A percentile compares a stretch with the other conserved stretches of the same genome.
These are phyloP conservation scores for Hyaloperonospora arabidopsidis DNA, from an alignment of 352 stramenopile species.

Conservation along the genomic window DNA sequence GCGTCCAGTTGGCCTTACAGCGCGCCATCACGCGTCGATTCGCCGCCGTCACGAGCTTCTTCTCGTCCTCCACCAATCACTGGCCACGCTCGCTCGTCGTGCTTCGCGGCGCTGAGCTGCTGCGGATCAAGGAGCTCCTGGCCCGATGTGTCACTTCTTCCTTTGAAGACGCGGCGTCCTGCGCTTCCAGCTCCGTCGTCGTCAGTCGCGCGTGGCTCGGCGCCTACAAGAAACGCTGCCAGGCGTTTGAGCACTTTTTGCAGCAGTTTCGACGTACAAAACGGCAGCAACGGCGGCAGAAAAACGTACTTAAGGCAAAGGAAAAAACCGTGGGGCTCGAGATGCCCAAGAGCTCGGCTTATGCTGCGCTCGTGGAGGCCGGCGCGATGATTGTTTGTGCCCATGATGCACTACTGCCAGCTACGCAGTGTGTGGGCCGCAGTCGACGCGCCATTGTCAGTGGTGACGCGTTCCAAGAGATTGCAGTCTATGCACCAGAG, in stretches of 20 bases:
- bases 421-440: slow-evolving; percentile 49
- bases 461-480: slow-evolving; percentile 35
- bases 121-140: slow-evolving; percentile 56
- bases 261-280: slow-evolving; percentile 64
- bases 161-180: slow-evolving; percentile 35
- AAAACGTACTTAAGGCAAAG: slow-evolving; percentile 22
- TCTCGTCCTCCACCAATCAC: slow-evolving; percentile 38
- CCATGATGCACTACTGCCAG: slow-evolving; percentile 51
- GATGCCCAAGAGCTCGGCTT: slow-evolving; percentile 9
- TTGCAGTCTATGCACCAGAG: slow-evolving; percentile 50
- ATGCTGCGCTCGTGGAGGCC: slow-evolving; percentile 24
- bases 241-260: slow-evolving; percentile 65
- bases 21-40: slow-evolving; percentile 52
- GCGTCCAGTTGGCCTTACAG: slow-evolving; percentile 48
- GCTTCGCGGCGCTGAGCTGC: slow-evolving; percentile 53
- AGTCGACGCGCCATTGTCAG: slow-evolving; percentile 49
- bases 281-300: slow-evolving; percentile 53
- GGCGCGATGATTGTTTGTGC: slow-evolving; percentile 59
- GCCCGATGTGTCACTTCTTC: slow-evolving; percentile 25
- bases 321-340: slow-evolving; percentile 5
- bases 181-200: slow-evolving; percentile 38
- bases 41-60: slow-evolving; percentile 41
- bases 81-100: slow-evolving; percentile 58
- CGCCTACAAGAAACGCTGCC: slow-evolving; percentile 64
- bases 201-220: slow-evolving; percentile 70